These are phyloP conservation scores for Suillus occidentalis DNA, from an alignment of 768 basidiomycete genomes.

Conservation along the genomic window DNA sequence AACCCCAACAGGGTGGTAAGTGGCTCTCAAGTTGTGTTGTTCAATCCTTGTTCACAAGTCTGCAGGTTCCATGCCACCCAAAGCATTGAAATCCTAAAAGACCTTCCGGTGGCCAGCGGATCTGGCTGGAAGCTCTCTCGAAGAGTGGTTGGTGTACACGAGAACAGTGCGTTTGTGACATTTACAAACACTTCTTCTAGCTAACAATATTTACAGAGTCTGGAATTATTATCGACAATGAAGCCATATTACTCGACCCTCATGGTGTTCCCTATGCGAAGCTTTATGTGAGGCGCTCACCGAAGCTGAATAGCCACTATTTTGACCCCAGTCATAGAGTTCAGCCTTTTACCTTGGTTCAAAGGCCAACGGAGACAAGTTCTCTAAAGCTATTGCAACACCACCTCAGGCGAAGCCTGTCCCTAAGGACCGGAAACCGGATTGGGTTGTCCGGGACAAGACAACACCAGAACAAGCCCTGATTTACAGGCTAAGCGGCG, in stretches of 20 bases:
- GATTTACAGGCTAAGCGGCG: constrained; percentile 72
- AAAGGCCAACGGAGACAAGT: constrained; percentile 61
- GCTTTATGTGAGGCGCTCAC: constrained; percentile 48
- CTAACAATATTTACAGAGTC: constrained; percentile 46
- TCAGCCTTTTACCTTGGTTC: constrained; percentile 72
- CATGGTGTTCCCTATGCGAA: constrained; percentile 59
- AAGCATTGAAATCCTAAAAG: constrained; percentile 75
- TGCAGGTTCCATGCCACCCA: constrained; percentile 79
- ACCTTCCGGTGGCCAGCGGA: constrained; percentile 74
- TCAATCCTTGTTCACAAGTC: background rate
- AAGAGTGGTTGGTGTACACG: constrained; percentile 66
- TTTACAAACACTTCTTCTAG: background rate
- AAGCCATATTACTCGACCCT: constrained; percentile 63
- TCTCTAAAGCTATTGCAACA: constrained; percentile 58
- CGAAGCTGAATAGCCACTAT: background rate
- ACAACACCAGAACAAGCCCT: constrained; percentile 68
- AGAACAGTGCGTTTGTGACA: constrained; percentile 65
- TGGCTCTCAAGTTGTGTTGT: constrained; percentile 2
- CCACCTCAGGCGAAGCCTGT: constrained; percentile 61
- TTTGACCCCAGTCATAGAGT: constrained; percentile 35
- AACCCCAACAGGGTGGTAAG: constrained; percentile 71
- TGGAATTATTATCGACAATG: constrained; percentile 70
- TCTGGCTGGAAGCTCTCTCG: constrained; percentile 75
- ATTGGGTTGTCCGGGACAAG: constrained; percentile 61
- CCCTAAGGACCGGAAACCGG: constrained; percentile 59